Base-by-base conservation (phyloP, 768 basidiomycete species). In the Ramaria rubella region DNA sequence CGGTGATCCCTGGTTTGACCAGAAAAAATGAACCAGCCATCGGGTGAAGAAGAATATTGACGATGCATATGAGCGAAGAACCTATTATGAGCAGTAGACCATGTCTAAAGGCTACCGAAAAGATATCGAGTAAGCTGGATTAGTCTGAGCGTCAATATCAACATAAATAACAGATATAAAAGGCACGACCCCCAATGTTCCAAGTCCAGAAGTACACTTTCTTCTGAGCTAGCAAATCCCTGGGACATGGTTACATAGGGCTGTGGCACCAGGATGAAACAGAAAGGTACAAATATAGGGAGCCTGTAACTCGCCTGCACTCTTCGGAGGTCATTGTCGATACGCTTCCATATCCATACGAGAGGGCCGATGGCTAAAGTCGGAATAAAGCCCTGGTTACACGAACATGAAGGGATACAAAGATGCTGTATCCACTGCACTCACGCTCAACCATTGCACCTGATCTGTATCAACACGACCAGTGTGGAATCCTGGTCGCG, bases 191-290 rank as follows among this genome's bases (percentile, higher is more conserved):
- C 49, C 61, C 85, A 83, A 67, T 87, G 87, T 30, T 55, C 53
- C 24, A 55, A 5, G 65, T 87, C 81, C 24, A 85, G 64, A 17
- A 88, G 69, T n/a, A 88, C 65, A 52, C 80, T 80, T 59, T 81
- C 78, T 55, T 82, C 73, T 1, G 85, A 83, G 2, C 70, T 65
- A 1, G 77, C 78, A 58, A 70, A 70, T 2, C 83, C 84, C 60
- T 73, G 70, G 17, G 78, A 73, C 26, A 88, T 68, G 5, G 75
- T 68, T 5, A 88, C 70, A 59, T 85, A 87, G 2, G 86, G 85
- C 85, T 87, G 57, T 30, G 7, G 42, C 43, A 15, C 14, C 4
- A 29, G 26, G 8, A 27, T 24, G 21, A 42, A 36, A 4, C 23
- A 30, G 7, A 46, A 27, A 51, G n/a, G 12, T 6, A 17, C 14